Evolutionary conservation across 2,329 filamentous ascomycete genomes (phyloP).

Genomic region (Periconia digitata): DNA sequence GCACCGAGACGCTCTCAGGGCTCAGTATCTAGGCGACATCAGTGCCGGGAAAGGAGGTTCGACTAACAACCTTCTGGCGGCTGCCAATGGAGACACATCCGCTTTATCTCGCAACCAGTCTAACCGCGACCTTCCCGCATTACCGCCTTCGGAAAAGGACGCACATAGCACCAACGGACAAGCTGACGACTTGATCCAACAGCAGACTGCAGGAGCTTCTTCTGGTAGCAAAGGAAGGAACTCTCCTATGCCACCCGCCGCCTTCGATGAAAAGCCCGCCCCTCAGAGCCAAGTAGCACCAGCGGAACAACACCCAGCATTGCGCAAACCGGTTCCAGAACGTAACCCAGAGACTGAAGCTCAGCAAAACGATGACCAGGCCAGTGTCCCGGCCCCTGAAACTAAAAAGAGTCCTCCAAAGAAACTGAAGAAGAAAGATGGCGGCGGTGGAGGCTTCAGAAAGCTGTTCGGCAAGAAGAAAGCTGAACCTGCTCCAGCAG

Average conservation of each 20-base stretch:
- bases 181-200: slow-evolving; percentile 4
- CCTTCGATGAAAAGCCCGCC: slow-evolving; percentile 32
- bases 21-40: slow-evolving; percentile 78
- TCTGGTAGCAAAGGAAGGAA: slow-evolving; percentile 33
- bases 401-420: slow-evolving; percentile 35
- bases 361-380: slow-evolving; percentile 24
- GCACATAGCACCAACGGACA: slow-evolving; percentile 15
- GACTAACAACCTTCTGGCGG: slow-evolving; percentile 45
- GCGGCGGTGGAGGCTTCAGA: slow-evolving; percentile 39
- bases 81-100: slow-evolving; percentile 35
- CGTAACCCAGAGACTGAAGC: slow-evolving; percentile 21
- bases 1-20: slow-evolving; percentile 81
- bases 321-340: slow-evolving; percentile 39
- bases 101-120: slow-evolving; percentile 24
- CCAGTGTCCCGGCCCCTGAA: slow-evolving; percentile 13
- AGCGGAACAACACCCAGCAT: slow-evolving; percentile 46
- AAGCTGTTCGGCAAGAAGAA: slow-evolving; percentile 46
- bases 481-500: slow-evolving; percentile 21
- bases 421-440: slow-evolving; percentile 42
- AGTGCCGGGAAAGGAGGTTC: slow-evolving; percentile 72
- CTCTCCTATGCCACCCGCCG: slow-evolving; percentile 10
- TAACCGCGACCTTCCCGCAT: slow-evolving; percentile 46
- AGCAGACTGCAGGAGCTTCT: slow-evolving; percentile 25
- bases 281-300: slow-evolving; percentile 11
- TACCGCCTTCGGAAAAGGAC: slow-evolving; percentile 38